Evolutionary conservation across 202 grass and related monocot species (phyloP), one percentile per base, ranked within the genome.

Genomic region (Schoenoplectus tabernaemontani): DNA sequence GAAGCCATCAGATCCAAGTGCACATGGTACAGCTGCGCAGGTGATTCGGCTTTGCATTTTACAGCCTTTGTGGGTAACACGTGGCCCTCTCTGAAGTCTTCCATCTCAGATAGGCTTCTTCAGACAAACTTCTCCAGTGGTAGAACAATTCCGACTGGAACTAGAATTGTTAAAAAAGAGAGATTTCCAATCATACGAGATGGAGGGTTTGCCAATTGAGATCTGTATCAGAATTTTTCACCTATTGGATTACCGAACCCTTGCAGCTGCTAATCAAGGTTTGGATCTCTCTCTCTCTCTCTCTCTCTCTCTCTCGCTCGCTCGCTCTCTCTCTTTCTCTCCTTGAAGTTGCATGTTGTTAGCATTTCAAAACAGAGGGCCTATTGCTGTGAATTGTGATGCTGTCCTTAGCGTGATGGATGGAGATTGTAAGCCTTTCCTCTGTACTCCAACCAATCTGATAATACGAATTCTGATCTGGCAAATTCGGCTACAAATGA

Each of bases 171-270:
- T 9, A 8, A 7, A 32, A 8, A 1, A 61, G 10, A 32, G 2
- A 11, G 9, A 15, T 15, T 26, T 23, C 19, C 15, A n/a, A 13
- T 56, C 5, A 22, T 8, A 3, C 28, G 36, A 0, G 36, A 96
- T 93, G 88, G 88, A 93, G 7, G 74, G 20, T 38, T n/a, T 96
- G 33, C 90, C 93, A 0, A 80, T 34, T 20, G 93, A 96, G 86
- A 81, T 96, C 19, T 90, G 70, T 82, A 38, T 93, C 64, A 90
- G 88, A 83, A 89, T 96, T 79, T 90, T 96, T 90, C 82, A 87
- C 30, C 86, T 92, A 24, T 83, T 92, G 44, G 93, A 93, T 86
- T 88, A 87, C 81, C 87, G 48, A 65, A 74, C 84, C 80, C 88
- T 96, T 54, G 86, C 93, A 26, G 78, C 86, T 2, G 84, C 93